Evolutionary conservation across 2,329 filamentous ascomycete genomes (phyloP), one percentile per base, ranked within the genome.

Genomic region (Capronia coronata): DNA sequence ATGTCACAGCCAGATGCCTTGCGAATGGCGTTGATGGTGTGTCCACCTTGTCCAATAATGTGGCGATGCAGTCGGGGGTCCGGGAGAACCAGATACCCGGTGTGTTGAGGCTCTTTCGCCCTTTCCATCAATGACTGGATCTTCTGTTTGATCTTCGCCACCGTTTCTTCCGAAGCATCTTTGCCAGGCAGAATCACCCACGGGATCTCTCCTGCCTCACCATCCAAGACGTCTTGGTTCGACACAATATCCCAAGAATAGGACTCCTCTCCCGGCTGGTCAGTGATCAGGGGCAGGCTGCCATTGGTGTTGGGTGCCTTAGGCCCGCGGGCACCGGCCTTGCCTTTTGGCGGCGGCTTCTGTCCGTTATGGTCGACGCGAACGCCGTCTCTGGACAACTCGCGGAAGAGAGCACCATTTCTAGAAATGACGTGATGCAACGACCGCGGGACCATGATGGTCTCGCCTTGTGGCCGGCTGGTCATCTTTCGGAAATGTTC

Each of bases 1-100:
- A 98, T 94, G 71, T 86, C 89, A 70, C 90, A 96, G 48, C 86
- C 87, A 44, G 89, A 96, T 74, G 93, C 82, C 72, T 87, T 88
- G 60, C 93, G 83, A 65, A 98, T 96, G 35, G 81, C 74, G 70
- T 96, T 96, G 67, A 98, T 94, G 69, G 91, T 91, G 67, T 81
- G 86, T 51, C 93, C 93, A 52, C 85, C 86, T 57, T 84, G 83
- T 3, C 93, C 93, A 60, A 98, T 89, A 42, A 98, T 87, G 57
- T 86, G 86, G 55, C 91, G 82, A 75, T 96, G 95, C 40, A 87
- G 88, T 60, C 80, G 82, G 9, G 93, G 87, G 65, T 98, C 91
- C 0, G 91, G 86, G 32, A 98, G 78, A 57, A 93, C 83, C 29
- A 98, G 78, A 68, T 94, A 96, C 3, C 93, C 93, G 1, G 83